A percentile compares a stretch with the other conserved stretches of the same genome.
These are phyloP conservation scores for Protomyces lactucae-debilis DNA, from an alignment of 1,139 yeast genomes.

Conservation along the genomic window DNA sequence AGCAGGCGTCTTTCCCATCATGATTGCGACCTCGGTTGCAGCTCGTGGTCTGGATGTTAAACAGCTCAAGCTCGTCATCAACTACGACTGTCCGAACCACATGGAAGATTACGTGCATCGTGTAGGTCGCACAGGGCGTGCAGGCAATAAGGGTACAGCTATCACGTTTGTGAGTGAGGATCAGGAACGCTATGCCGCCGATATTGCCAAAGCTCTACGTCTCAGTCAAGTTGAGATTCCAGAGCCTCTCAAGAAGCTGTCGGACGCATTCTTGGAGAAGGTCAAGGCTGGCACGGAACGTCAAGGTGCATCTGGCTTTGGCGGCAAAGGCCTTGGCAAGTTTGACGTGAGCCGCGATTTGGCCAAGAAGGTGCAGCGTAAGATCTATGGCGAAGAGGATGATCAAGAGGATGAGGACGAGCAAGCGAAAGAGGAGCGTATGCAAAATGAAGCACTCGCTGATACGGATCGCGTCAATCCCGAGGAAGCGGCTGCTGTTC, in stretches of 20 bases:
- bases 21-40: constrained; percentile 83
- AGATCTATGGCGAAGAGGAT: constrained; percentile 41
- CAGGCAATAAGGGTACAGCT: constrained; percentile 74
- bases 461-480: constrained; percentile 21
- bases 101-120: constrained; percentile 95
- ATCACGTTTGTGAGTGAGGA: constrained; percentile 61
- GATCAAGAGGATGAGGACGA: constrained; percentile 37
- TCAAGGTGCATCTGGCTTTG: constrained; percentile 68
- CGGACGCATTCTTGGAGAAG: constrained; percentile 54
- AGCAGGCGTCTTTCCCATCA: constrained; percentile 53
- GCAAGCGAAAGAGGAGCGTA: constrained; percentile 34
- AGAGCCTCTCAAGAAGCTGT: constrained; percentile 50
- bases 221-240: constrained; percentile 54
- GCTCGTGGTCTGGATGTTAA: constrained; percentile 94
- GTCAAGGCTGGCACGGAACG: constrained; percentile 65
- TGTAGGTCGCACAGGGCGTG: constrained; percentile 95
- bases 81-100: constrained; percentile 85
- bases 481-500: constrained; percentile 31
- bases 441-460: constrained; percentile 34
- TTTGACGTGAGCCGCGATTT: constrained; percentile 65
- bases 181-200: constrained; percentile 64
- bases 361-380: constrained; percentile 51
- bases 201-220: constrained; percentile 65
- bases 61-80: constrained; percentile 69
- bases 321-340: constrained; percentile 87